A percentile compares a stretch with the other conserved stretches of the same genome.
phyloP scores from a whole-genome alignment of 2,329 filamentous ascomycete species.

The Cercospora citrullina region DNA sequence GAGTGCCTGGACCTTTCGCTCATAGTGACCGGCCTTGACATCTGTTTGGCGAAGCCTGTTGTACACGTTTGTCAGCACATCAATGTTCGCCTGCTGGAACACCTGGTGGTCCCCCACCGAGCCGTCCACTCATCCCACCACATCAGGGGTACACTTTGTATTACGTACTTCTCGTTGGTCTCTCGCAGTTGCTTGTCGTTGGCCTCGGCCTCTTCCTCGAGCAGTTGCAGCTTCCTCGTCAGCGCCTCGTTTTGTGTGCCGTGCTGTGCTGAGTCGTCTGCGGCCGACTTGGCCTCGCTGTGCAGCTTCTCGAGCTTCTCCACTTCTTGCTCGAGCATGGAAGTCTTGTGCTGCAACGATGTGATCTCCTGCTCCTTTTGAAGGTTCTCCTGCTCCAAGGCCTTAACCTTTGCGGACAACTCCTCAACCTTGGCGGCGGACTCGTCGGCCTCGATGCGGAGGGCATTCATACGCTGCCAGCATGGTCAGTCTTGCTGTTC shows the following conservation, averaged over 20 bases:
- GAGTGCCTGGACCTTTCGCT: constrained; percentile 97
- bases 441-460: constrained; percentile 92
- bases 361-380: constrained; percentile 98
- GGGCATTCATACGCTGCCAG: constrained; percentile 83
- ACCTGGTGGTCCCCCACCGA: constrained; percentile 9
- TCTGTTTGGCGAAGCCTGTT: constrained; percentile 94
- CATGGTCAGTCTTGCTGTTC: constrained; percentile 23
- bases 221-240: constrained; percentile 86
- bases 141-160: constrained; percentile 11
- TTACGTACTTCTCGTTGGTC: constrained; percentile 93
- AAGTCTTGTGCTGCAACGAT: constrained; percentile 93
- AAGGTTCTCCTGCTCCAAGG: constrained; percentile 89
- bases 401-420: constrained; percentile 82
- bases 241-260: constrained; percentile 89
- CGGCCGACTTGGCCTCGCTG: constrained; percentile 83
- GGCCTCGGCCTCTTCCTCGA: constrained; percentile 97
- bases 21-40: constrained; percentile 98
- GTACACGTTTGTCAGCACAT: background rate
- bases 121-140: constrained; percentile 20
- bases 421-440: constrained; percentile 80
- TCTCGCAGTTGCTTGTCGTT: constrained; percentile 95
- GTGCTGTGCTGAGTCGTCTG: constrained; percentile 77
- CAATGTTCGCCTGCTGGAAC: background rate
- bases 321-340: constrained; percentile 82
- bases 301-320: constrained; percentile 86